Evolutionary conservation across 805 yeast genomes (phyloP), one percentile per base, ranked within the genome.

Genomic region (Starmerella potacharoeniae): DNA sequence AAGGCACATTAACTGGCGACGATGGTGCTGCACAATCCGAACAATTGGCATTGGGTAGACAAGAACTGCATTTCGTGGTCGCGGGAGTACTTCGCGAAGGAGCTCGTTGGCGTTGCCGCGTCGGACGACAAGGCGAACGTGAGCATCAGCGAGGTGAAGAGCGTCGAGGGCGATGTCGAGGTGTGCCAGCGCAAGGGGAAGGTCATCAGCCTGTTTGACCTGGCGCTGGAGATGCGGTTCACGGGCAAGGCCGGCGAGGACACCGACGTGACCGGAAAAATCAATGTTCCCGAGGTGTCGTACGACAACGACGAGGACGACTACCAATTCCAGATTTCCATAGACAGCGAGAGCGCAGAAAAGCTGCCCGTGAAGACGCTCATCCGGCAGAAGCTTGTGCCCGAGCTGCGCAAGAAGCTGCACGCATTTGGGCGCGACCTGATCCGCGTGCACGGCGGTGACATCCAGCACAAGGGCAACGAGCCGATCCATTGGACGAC

Each of bases 1-100:
- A 48, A 51, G 14, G 28, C 31, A 30, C 52, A 44, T n/a, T 4
- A 11, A 11, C 33, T 17, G 22, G 43, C 29, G n/a, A 55, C 43
- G 33, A 91, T 91, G 97, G 97, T 86, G 42, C 90, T 93, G 35
- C 84, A 88, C 72, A 93, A 91, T 77, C 97, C 97, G 41, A 93
- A 93, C 71, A 91, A 91, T 73, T 91, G 98, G 98, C 98, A 93
- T 76, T 93, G 97, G 97, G 97, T 90, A 59, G 97, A 91, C 72
- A 91, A 91, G 71, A 93, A 93, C 75, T 93, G 98, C 73, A 78
- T 91, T 55, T 83, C 80, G 55, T 93, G 98, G 98, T 77, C 96
- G 11, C 80, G 80, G 58, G 75, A 77, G 42, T 91, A 91, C 69
- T 86, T 93, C 69, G 69, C 71, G 34, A 77, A 79, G 48, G 77